A percentile compares a stretch with the other conserved stretches of the same genome.
Conservation (phyloP, 441 rosid species). For the Bruguiera hainesii region DNA sequence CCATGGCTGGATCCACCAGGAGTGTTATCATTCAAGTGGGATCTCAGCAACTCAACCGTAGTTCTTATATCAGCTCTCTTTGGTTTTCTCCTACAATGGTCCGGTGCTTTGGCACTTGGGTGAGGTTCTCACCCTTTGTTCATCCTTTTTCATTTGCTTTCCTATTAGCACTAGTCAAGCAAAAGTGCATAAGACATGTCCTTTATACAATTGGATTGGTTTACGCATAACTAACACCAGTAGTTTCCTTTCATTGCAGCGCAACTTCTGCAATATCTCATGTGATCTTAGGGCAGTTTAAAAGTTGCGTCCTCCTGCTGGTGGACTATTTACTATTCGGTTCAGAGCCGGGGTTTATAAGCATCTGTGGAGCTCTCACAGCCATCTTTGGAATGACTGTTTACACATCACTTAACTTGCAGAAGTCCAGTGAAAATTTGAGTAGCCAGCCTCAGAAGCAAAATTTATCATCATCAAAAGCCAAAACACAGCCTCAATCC, state of each 20-base stretch:
- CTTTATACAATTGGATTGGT: neutral
- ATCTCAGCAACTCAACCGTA: conserved; percentile 56
- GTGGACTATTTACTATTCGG: conserved; percentile 69
- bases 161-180: neutral
- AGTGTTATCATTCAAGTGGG: conserved; percentile 66
- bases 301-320: conserved; percentile 77
- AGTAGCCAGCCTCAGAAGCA: conserved; percentile 33
- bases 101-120: conserved; percentile 98
- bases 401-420: conserved; percentile 65
- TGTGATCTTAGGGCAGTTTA: conserved; percentile 91
- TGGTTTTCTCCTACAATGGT: conserved; percentile 94
- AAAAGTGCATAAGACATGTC: neutral
- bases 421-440: conserved; percentile 26
- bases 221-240: neutral
- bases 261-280: conserved; percentile 97
- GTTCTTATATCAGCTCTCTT: conserved; percentile 73
- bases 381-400: conserved; percentile 82
- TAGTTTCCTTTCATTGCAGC: conserved; percentile 32
- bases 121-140: conserved; percentile 20
- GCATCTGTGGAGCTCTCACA: conserved; percentile 71
- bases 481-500: conserved; percentile 29
- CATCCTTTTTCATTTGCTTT: neutral
- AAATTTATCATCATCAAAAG: conserved; percentile 25
- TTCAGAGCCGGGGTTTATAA: conserved; percentile 70
- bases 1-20: conserved; percentile 99